phyloP scores from a whole-genome alignment of 805 yeast genomes.

The Myxozyma monticola region DNA sequence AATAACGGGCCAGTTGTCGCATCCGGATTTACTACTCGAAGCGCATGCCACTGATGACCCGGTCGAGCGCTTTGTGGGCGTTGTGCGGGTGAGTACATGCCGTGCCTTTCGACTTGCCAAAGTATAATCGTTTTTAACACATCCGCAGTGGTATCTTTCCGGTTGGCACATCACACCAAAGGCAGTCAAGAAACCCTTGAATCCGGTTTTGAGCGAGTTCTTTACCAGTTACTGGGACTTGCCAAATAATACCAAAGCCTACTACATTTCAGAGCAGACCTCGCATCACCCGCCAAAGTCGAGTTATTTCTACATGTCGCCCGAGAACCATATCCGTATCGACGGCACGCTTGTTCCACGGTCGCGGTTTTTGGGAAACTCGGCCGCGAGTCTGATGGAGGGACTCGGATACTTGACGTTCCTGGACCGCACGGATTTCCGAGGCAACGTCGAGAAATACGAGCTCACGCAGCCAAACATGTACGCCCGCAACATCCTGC shows the following conservation, averaged over 20 bases:
- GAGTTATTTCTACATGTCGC: conserved; percentile 84
- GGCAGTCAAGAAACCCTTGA: conserved; percentile 95
- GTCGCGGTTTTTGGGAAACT: conserved; percentile 87
- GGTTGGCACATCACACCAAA: conserved; percentile 99
- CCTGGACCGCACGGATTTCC: conserved; percentile 53
- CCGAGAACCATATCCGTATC: conserved; percentile 74
- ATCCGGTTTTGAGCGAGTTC: conserved; percentile 90
- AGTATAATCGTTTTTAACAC: background rate
- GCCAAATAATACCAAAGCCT: conserved; percentile 67
- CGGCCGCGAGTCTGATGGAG: conserved; percentile 97
- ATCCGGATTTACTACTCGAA: conserved; percentile 67
- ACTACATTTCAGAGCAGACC: conserved; percentile 88
- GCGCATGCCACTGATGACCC: conserved; percentile 66
- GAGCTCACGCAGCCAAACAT: conserved; percentile 92
- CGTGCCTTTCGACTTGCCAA: background rate
- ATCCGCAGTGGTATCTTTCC: conserved; percentile 72
- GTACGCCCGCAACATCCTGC: conserved; percentile 88
- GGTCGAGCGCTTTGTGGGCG: conserved; percentile 65
- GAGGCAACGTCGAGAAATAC: conserved; percentile 62
- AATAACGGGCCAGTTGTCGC: conserved; percentile 80
- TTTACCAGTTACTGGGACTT: conserved; percentile 92
- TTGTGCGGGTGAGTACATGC: conserved; percentile 48
- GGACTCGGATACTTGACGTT: conserved; percentile 76
- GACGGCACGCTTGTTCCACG: conserved; percentile 89
- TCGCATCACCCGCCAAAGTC: conserved; percentile 99